phyloP scores from a whole-genome alignment of 2,329 filamentous ascomycete genomes.

The Fusarium bulbicola region DNA sequence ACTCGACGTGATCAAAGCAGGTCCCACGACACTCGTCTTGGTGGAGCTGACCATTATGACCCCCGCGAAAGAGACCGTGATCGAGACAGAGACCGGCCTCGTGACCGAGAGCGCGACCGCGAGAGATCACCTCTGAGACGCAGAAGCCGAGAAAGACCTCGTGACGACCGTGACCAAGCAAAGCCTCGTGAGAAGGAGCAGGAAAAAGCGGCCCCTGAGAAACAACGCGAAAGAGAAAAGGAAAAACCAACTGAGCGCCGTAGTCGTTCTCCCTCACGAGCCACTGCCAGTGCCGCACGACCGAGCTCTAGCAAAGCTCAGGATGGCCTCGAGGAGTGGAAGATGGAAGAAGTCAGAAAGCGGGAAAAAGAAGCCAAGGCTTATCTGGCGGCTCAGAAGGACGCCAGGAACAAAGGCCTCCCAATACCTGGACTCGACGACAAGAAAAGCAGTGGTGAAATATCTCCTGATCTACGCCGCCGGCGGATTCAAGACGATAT shows the following conservation, averaged over 20 bases:
- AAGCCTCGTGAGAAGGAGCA: slow-evolving; percentile 34
- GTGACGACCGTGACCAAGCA: slow-evolving; percentile 37
- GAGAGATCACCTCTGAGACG: slow-evolving; percentile 38
- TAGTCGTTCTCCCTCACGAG: slow-evolving; percentile 57
- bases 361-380: slow-evolving; percentile 71
- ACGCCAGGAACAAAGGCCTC: slow-evolving; percentile 67
- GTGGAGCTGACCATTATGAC: slow-evolving; percentile 46
- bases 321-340: slow-evolving; percentile 65
- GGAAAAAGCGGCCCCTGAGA: slow-evolving; percentile 22
- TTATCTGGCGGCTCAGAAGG: slow-evolving; percentile 69
- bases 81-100: slow-evolving; percentile 29
- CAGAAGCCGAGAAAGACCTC: slow-evolving; percentile 41
- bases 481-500: slow-evolving; percentile 42
- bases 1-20: slow-evolving; percentile 44
- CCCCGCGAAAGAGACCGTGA: slow-evolving; percentile 47
- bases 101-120: slow-evolving; percentile 30
- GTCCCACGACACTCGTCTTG: slow-evolving; percentile 39
- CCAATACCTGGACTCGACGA: slow-evolving; percentile 68
- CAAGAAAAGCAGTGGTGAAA: slow-evolving; percentile 57
- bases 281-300: slow-evolving; percentile 48
- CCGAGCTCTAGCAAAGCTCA: slow-evolving; percentile 55
- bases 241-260: slow-evolving; percentile 48
- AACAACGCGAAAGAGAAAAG: slow-evolving; percentile 4
- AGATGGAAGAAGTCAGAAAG: slow-evolving; percentile 69
- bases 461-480: slow-evolving; percentile 52